A percentile compares a stretch with the other conserved stretches of the same genome.
phyloP scores from a whole-genome alignment of 176 grass and related monocot genomes.

The Zoysia japonica region DNA sequence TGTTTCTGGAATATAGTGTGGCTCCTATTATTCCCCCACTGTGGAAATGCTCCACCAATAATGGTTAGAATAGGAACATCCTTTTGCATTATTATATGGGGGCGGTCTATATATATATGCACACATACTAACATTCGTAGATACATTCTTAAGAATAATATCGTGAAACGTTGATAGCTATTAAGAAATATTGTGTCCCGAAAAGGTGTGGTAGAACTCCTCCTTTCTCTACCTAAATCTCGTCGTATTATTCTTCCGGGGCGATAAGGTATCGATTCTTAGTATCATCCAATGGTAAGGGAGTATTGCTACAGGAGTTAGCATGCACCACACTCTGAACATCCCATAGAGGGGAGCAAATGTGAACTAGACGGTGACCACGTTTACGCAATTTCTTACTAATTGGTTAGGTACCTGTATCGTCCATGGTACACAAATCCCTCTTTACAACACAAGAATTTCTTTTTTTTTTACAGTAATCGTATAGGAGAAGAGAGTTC shows the following conservation, averaged over 20 bases:
- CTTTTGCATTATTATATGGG: constrained; percentile 22
- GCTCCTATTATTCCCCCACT: constrained; percentile 13
- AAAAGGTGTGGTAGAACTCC: not conserved
- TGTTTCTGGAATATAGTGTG: constrained; percentile 29
- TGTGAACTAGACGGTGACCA: not conserved
- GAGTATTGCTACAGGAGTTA: constrained; percentile 5
- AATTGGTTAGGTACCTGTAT: not conserved
- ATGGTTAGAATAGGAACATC: constrained; percentile 26
- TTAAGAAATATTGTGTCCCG: constrained; percentile 16
- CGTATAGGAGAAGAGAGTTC: too few species aligned
- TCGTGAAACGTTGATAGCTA: constrained; percentile 16
- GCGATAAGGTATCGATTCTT: constrained; percentile 30
- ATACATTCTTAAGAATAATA: constrained; percentile 40
- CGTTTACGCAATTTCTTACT: not conserved
- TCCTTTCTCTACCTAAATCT: constrained; percentile 38
- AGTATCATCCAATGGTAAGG: not conserved
- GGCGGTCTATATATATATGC: not conserved
- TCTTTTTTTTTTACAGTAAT: too few species aligned
- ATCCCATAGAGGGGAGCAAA: not conserved
- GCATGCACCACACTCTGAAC: not conserved
- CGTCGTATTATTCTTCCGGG: constrained; percentile 33
- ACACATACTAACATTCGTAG: not conserved
- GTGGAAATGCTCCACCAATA: constrained; percentile 31
- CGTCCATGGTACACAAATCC: not conserved
- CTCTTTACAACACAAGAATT: too few species aligned